phyloP scores from a whole-genome alignment of 495 filamentous ascomycete species.

The Recurvomyces mirabilis region DNA sequence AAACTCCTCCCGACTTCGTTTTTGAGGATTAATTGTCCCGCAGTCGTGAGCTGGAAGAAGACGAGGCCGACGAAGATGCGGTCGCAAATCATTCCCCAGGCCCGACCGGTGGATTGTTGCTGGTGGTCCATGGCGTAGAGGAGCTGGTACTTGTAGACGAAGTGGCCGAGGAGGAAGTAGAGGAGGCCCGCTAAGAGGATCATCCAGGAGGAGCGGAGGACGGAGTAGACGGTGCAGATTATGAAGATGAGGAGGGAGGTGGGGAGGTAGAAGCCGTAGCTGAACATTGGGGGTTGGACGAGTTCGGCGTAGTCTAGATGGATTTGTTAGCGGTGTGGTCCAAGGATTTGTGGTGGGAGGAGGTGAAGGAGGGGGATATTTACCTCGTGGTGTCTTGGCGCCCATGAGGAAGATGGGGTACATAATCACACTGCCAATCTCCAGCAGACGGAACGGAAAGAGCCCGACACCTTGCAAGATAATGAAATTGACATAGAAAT shows the following conservation, averaged over 20 bases:
- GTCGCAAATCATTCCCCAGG: conserved; percentile 92
- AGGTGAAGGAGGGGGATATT: not conserved
- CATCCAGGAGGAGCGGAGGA: conserved; percentile 70
- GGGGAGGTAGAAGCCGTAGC: conserved; percentile 91
- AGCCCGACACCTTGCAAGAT: conserved; percentile 85
- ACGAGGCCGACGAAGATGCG: conserved; percentile 72
- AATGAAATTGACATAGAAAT: conserved; percentile 91
- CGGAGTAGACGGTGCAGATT: conserved; percentile 88
- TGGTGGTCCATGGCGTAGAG: conserved; percentile 97
- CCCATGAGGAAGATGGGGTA: conserved; percentile 70
- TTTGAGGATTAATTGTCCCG: conserved; percentile 70
- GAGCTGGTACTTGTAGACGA: conserved; percentile 96
- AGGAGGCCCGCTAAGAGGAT: conserved; percentile 72
- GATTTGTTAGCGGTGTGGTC: too few species aligned
- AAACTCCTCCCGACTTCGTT: conserved; percentile 56
- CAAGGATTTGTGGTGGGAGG: too few species aligned
- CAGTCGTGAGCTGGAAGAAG: conserved; percentile 84
- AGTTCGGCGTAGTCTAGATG: conserved; percentile 84
- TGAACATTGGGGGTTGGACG: conserved; percentile 73
- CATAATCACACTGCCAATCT: conserved; percentile 74
- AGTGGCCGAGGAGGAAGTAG: conserved; percentile 83
- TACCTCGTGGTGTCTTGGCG: conserved; percentile 74
- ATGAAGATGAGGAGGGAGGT: conserved; percentile 84
- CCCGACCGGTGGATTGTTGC: conserved; percentile 84
- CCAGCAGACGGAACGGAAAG: conserved; percentile 82